Base-by-base conservation (phyloP, 345 rosid species). In the Pseudoturritis turrita region DNA sequence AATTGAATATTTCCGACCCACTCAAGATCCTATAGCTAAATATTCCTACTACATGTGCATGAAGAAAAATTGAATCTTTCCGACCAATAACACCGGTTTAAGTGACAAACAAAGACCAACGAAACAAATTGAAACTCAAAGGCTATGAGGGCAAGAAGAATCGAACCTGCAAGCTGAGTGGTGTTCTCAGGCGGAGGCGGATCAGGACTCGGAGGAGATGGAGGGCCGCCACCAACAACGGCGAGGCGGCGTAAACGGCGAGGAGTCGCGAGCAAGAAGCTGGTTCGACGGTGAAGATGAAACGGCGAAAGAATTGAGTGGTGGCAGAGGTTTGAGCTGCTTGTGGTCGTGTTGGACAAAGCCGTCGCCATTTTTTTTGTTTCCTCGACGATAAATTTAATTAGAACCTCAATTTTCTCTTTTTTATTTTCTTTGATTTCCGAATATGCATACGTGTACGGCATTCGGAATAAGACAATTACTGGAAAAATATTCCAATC, bases 181-280 rank as follows among this genome's bases (percentile, higher is more conserved):
- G 81, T 65, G 55, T 74, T 73, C 23, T 65, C 77, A 40, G 72
- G 73, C 4, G 83, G 87, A 47, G 83, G 82, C 3, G 83, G 91
- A 45, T 85, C 88, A 53, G 85, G 73, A 23, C 71, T 59, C 12
- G 83, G 77, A 26, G 87, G 62, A 74, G 88, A 63, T 18, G 83
- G 78, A 44, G 83, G 61, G 23, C 80, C 60, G 28, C 80, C 60
- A 46, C 77, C 80, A 17, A 31, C 67, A 61, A 79, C 84, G 2
- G 81, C 56, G 65, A 76, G 62, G 56, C 77, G 58, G 49, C 71
- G 74, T 62, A 64, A 22, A 21, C 47, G 62, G 29, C 60, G 10
- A 46, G 69, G 75, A 50, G 14, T 8, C 6, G 35, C 23, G 33
- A 49, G 65, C 53, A 63, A 64, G 29, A 71, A 59, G 28, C 49